A percentile compares a stretch with the other conserved stretches of the same genome.
phyloP scores from a whole-genome alignment of 345 rosid genomes.

The Gossypium mustelinum region DNA sequence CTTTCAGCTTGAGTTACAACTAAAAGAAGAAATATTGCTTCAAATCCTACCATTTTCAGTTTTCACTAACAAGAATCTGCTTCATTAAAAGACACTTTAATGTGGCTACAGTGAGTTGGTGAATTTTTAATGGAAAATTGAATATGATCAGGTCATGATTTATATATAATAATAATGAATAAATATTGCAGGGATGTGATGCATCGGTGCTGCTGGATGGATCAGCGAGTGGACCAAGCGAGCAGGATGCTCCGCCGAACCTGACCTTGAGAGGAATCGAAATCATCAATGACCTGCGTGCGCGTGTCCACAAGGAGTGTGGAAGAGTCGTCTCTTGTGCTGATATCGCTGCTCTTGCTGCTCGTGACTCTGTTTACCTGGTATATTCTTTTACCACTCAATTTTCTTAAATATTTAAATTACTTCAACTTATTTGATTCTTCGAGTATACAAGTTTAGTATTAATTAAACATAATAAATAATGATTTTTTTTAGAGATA shows the following conservation, averaged over 20 bases:
- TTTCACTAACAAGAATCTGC: not conserved
- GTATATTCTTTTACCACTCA: constrained; percentile 19
- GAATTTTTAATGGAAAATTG: not conserved
- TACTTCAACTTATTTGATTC: too few species aligned
- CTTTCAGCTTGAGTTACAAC: not conserved
- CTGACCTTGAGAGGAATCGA: constrained; percentile 41
- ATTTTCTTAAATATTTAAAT: too few species aligned
- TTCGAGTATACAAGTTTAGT: too few species aligned
- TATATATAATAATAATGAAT: too few species aligned
- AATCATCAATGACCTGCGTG: constrained; percentile 45
- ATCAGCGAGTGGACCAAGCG: constrained; percentile 77
- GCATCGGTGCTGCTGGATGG: constrained; percentile 79
- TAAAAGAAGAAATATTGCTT: not conserved
- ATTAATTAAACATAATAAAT: too few species aligned
- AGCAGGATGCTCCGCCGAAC: constrained; percentile 68
- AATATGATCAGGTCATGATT: not conserved
- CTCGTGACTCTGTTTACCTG: constrained; percentile 58
- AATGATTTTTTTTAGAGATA: too few species aligned
- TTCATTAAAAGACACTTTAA: not conserved
- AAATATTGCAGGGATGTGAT: constrained; percentile 67
- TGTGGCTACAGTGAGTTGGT: not conserved
- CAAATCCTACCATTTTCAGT: not conserved
- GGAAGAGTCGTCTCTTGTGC: constrained; percentile 58
- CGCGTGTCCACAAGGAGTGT: constrained; percentile 34
- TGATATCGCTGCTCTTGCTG: constrained; percentile 50